Evolutionary conservation across 78 protist genomes (phyloP).

Genomic region (Dictyostelium discoideum): DNA sequence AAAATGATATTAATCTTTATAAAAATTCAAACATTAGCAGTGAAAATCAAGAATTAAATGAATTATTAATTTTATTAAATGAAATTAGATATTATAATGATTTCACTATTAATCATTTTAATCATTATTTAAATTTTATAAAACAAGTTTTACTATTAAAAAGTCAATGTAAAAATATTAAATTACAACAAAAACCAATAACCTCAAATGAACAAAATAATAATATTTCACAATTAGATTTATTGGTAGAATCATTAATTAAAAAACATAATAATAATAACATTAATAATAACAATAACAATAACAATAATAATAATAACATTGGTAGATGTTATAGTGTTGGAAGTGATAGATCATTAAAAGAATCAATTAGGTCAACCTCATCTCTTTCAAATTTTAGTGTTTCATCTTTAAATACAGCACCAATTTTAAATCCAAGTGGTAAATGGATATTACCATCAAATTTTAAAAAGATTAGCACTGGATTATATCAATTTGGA

Average conservation of each 20-base stretch:
- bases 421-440: background rate
- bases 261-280: background rate
- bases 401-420: background rate
- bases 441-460: constrained; percentile 27
- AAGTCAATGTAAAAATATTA: background rate
- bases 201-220: background rate
- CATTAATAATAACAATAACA: background rate
- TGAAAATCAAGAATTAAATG: background rate
- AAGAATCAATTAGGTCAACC: background rate
- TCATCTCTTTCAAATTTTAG: background rate
- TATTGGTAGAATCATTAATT: background rate
- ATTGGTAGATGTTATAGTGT: background rate
- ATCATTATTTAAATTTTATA: background rate
- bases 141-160: background rate
- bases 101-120: background rate
- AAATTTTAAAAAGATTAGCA: constrained; percentile 1
- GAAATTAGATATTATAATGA: background rate
- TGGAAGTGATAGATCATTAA: background rate
- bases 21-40: background rate
- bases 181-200: background rate
- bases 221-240: background rate
- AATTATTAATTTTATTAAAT: background rate
- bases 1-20: background rate
- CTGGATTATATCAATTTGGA: constrained; percentile 47
- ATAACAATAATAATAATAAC: background rate